Conservation (phyloP, 768 basidiomycete genomes). For the Mycena vulgaris region DNA sequence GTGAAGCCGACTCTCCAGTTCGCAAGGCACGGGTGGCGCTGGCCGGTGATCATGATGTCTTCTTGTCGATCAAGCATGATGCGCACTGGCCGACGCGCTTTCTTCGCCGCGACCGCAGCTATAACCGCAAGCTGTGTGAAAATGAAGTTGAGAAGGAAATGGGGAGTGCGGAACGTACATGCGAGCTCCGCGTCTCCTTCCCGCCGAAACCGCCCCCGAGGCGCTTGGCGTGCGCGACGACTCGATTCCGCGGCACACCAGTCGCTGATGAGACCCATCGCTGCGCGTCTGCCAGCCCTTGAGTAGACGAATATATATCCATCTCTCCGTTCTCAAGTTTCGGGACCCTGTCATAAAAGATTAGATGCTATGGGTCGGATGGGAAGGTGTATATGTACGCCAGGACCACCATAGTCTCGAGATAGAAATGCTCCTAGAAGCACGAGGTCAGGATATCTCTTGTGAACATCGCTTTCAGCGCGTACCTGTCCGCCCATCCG, state of each 20-base stretch:
- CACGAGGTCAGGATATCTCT: not conserved
- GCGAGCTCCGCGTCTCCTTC: constrained; percentile 36
- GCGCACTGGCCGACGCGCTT: constrained; percentile 36
- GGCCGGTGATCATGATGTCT: constrained; percentile 40
- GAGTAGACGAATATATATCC: constrained; percentile 40
- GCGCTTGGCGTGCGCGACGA: constrained; percentile 39
- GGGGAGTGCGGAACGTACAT: constrained; percentile 22
- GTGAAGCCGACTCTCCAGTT: constrained; percentile 40
- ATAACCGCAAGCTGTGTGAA: constrained; percentile 32
- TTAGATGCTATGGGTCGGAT: not conserved
- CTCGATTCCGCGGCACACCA: constrained; percentile 37
- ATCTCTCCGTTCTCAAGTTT: constrained; percentile 40
- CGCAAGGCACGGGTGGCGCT: constrained; percentile 38
- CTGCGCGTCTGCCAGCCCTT: constrained; percentile 32
- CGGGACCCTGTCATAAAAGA: constrained; percentile 32
- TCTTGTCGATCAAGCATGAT: constrained; percentile 39
- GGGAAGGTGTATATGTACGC: constrained; percentile 23
- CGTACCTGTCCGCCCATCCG: constrained; percentile 39
- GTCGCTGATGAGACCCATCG: constrained; percentile 34
- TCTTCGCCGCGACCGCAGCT: constrained; percentile 40
- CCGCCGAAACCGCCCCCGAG: constrained; percentile 40
- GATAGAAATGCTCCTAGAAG: constrained; percentile 36
- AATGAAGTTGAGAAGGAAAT: not conserved
- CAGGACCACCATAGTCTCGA: constrained; percentile 38
- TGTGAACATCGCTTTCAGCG: too few relatives aligned